Conservation (phyloP, 306 rosid species). For the Prunus fruticosa region DNA sequence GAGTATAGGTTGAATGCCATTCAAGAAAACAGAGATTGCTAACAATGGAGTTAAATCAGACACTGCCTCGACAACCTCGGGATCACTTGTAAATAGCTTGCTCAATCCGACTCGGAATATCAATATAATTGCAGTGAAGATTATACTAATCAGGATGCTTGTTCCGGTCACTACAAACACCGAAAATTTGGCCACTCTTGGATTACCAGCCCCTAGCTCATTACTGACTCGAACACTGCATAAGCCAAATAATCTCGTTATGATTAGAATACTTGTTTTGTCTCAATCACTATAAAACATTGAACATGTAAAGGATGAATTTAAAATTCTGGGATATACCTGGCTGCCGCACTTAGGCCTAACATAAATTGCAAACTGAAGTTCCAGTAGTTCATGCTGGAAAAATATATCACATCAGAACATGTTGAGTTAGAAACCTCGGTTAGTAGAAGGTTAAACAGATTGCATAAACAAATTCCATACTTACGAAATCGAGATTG, state of each 20-base stretch:
- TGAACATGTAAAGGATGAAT: neutral
- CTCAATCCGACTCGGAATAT: slow-evolving; percentile 48
- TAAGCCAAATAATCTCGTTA: neutral
- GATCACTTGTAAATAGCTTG: slow-evolving; percentile 55
- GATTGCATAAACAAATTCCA: neutral
- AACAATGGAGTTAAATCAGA: slow-evolving; percentile 57
- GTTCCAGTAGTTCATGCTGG: slow-evolving; percentile 66
- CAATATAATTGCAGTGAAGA: slow-evolving; percentile 41
- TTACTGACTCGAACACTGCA: slow-evolving; percentile 68
- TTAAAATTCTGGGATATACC: slow-evolving; percentile 24
- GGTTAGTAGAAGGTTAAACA: neutral
- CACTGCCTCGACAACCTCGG: slow-evolving; percentile 53
- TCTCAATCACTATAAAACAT: too few relatives aligned
- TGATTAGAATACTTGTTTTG: neutral
- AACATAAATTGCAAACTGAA: slow-evolving; percentile 72
- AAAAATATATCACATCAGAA: slow-evolving; percentile 3
- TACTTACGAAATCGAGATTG: slow-evolving; percentile 53
- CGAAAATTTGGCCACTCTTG: slow-evolving; percentile 59
- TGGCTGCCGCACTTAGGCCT: slow-evolving; percentile 72
- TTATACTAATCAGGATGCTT: slow-evolving; percentile 52
- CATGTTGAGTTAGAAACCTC: neutral
- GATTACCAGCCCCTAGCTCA: slow-evolving; percentile 74
- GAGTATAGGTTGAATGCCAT: slow-evolving; percentile 64
- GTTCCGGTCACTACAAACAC: slow-evolving; percentile 60
- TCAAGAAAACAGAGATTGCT: slow-evolving; percentile 63